Conservation (phyloP, 1,284 basidiomycete genomes). For the Fomitopsis pinicola region DNA sequence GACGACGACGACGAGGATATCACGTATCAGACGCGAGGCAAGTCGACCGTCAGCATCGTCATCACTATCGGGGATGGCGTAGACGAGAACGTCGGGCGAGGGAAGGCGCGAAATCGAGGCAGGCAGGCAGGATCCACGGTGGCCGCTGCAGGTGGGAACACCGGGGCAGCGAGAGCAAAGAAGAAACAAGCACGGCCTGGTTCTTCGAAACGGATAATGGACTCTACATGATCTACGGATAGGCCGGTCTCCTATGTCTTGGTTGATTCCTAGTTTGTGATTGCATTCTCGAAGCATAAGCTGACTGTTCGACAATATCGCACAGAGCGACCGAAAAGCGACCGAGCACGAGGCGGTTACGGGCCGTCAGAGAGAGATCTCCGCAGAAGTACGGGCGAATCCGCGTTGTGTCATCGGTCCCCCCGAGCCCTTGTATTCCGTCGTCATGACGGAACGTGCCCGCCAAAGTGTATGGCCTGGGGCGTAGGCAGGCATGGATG, state of each 20-base stretch:
- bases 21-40: slow-evolving; percentile 58
- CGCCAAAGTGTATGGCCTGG: too few relatives aligned
- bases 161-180: slow-evolving; percentile 7
- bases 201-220: background rate
- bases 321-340: too few relatives aligned
- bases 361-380: background rate
- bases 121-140: background rate
- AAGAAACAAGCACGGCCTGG: background rate
- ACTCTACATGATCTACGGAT: background rate
- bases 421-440: background rate
- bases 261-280: too few relatives aligned
- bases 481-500: too few relatives aligned
- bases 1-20: slow-evolving; percentile 74
- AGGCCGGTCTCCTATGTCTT: too few relatives aligned
- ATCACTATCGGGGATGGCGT: slow-evolving; percentile 60
- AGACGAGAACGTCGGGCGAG: slow-evolving; percentile 30
- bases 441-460: background rate
- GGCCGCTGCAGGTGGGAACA: slow-evolving; percentile 11
- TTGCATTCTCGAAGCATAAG: too few relatives aligned
- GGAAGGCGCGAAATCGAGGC: slow-evolving; percentile 19
- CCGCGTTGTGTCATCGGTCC: background rate
- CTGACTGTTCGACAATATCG: too few relatives aligned
- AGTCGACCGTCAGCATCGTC: slow-evolving; percentile 59
- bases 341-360: background rate
- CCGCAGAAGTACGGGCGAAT: background rate